Percentiles rank a stretch among this genome's conserved stretches.
phyloP scores from a whole-genome alignment of 192 early-diverging fungal genomes.

The Rhizophagus clarus region DNA sequence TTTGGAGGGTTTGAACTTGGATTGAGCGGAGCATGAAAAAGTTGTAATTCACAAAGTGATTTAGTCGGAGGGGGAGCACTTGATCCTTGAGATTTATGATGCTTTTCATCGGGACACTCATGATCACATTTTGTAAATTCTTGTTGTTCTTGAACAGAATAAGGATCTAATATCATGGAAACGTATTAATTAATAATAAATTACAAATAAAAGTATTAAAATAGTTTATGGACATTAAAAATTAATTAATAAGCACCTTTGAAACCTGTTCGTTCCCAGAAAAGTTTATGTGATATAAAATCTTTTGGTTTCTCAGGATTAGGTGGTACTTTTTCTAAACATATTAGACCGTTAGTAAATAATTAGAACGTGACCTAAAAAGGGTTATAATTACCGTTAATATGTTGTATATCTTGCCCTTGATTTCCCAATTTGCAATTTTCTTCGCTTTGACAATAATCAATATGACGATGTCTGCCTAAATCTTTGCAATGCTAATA shows the following conservation, averaged over 20 bases:
- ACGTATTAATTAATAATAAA: not conserved
- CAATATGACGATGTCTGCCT: conserved; percentile 32
- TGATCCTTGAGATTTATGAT: not conserved
- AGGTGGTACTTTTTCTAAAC: not conserved
- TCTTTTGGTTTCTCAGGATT: conserved; percentile 17
- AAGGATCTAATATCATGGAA: conserved; percentile 21
- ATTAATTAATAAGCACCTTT: conserved; percentile 17
- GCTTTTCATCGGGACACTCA: conserved; percentile 17
- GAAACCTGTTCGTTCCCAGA: conserved; percentile 31
- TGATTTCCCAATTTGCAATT: conserved; percentile 13
- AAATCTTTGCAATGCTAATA: conserved; percentile 16
- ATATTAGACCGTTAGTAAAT: not conserved
- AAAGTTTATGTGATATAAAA: conserved; percentile 30
- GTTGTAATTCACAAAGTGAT: conserved; percentile 3
- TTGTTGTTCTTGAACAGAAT: conserved; percentile 7
- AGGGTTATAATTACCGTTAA: conserved; percentile 2
- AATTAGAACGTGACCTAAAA: too few species aligned
- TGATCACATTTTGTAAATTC: conserved; percentile 25
- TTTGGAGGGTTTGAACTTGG: not conserved
- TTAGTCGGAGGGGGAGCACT: not conserved
- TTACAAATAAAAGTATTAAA: not conserved
- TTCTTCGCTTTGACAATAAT: conserved; percentile 21
- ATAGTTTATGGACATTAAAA: not conserved
- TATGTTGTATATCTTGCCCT: conserved; percentile 12
- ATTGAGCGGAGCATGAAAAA: conserved; percentile 9